Percentiles rank a stretch among this genome's conserved stretches.
phyloP scores from a whole-genome alignment of 176 grass and related monocot genomes.

The Carex myosuroides region DNA sequence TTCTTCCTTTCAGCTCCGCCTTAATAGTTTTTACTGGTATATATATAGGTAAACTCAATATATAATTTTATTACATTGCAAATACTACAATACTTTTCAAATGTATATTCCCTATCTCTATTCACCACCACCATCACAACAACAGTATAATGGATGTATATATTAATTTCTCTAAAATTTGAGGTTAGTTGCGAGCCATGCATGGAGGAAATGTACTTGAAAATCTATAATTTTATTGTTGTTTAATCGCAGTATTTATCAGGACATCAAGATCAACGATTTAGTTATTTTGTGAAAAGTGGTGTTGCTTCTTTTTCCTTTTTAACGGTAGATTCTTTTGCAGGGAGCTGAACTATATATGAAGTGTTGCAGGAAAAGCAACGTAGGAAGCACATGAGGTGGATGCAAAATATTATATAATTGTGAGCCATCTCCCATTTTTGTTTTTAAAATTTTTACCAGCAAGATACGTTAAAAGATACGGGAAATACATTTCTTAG shows the following conservation, averaged over 20 bases:
- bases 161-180: too few species aligned
- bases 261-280: too few species aligned
- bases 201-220: too few species aligned
- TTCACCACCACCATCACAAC: too few species aligned
- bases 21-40: not conserved
- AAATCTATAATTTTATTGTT: too few species aligned
- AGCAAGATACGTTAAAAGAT: not conserved
- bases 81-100: too few species aligned
- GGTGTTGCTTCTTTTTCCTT: not conserved
- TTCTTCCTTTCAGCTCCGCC: not conserved
- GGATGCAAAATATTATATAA: not conserved
- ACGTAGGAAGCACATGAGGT: not conserved
- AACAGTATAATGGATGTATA: too few species aligned
- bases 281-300: not conserved
- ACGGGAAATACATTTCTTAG: not conserved
- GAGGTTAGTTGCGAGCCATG: too few species aligned
- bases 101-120: too few species aligned
- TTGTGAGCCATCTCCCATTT: not conserved
- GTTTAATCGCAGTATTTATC: too few species aligned
- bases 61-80: too few species aligned
- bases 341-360: not conserved
- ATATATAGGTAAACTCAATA: too few species aligned
- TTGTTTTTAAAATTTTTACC: not conserved
- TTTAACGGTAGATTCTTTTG: not conserved
- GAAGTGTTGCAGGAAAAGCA: not conserved